Base-by-base conservation (phyloP, 1,284 basidiomycete species). In the Apiotrichum domesticum region DNA sequence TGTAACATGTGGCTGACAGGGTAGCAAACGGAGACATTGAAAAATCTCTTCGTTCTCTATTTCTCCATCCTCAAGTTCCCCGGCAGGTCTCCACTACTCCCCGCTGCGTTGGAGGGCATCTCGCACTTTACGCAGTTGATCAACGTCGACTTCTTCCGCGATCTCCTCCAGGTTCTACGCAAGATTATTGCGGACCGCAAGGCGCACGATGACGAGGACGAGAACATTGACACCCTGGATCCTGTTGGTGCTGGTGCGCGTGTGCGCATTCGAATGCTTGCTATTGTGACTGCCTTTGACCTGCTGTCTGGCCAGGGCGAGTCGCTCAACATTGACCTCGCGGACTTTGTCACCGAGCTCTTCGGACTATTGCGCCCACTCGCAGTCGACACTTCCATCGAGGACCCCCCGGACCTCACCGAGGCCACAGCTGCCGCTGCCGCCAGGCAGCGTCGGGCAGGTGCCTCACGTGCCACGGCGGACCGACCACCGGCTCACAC, bases 91-190 rank as follows among this genome's bases (percentile, higher is more conserved):
- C 85, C 87, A 6, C 82, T 98, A 8, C 81, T 98, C 21, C 87
- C 92, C 10, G 85, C 89, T 33, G 93, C 93, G 34, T 80, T 99
- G 63, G 87, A 88, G 69, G 96, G 96, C 59, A 87, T 99, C 66
- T 86, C 92, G 5, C 86, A 86, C 76, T 98, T 90, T 70, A 88
- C 95, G 0, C 96, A 98, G 74, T 83, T 97, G 56, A 92, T 99
- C 75, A 99, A 97, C 77, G 84, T 98, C 66, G 96, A 99, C 74
- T 99, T 99, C 78, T 99, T 99, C 84, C 87, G 87, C 64, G 96
- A 98, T 77, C 80, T 99, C 47, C 82, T 98, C 76, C 81, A 84
- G 52, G 92, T 96, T 1, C 80, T 99, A 37, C 89, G 90, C 72
- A 81, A 82, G 57, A 84, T 92, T 55, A 85, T 96, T 63, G 75